Base-by-base conservation (phyloP, 1,284 basidiomycete genomes). In the Anthracocystis panici-leucophaei region DNA sequence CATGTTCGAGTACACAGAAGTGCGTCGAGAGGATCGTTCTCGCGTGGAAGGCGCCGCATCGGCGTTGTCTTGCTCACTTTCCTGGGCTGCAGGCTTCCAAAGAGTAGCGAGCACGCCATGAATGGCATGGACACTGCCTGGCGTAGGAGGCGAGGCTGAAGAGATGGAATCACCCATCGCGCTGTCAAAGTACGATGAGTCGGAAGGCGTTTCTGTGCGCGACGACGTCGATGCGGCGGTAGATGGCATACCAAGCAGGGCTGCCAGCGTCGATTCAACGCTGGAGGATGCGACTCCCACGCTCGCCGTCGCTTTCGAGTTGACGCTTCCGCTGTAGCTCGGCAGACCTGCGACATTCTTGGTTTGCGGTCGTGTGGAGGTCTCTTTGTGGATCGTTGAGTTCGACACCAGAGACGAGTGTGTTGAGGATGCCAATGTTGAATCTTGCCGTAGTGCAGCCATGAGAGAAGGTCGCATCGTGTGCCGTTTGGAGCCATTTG, bases 111-210 rank as follows among this genome's bases (percentile, higher is more conserved):
- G 63, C 16, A 75, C 59, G 11, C 48, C 63, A 0, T 65, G 58
- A 20, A 75, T 75, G 21, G 59, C 72, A 29, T 75, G 66, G 2
- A 75, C 54, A 49, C 72, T 75, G 38, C 72, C 66, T 3, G 72
- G 72, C 12, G 72, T 75, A 8, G 72, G 62, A 41, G 66, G 72
- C 11, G 72, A 75, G 2, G 59, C 42, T 12, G 72, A 75, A 9
- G 57, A 65, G 49, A 69, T 33, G 33, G 72, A 75, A 11, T 69
- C 66, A 8, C 62, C 66, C 41, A 65, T 62, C 6, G 59, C 56
- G 38, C 72, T 75, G 52, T 66, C 72, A 54, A 75, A 75, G 72
- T 75, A 75, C 1, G 66, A 75, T 8, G 66, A 69, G 6, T 66
- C 66, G 7, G 72, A 75, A 1, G 72, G 72, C 46, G 72, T 65